Evolutionary conservation across 148 eudicot species (phyloP).

Genomic region (Cornus controversa): DNA sequence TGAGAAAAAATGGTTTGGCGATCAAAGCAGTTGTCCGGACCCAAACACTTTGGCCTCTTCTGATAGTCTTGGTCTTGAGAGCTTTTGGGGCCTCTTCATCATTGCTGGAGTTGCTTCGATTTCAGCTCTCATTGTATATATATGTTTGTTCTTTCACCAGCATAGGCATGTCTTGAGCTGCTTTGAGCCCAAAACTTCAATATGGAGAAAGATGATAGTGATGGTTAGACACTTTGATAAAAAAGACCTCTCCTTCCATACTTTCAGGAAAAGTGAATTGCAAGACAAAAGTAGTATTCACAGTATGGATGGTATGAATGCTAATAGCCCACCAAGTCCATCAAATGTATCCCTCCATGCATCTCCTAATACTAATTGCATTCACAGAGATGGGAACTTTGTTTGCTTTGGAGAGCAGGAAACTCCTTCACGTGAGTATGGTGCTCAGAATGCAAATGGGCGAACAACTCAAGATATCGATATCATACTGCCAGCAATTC

Average conservation of each 20-base stretch:
- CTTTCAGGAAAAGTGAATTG: slow-evolving; percentile 15
- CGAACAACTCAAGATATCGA: not conserved
- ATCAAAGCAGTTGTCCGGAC: slow-evolving; percentile 6
- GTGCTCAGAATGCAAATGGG: not conserved
- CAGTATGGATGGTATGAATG: slow-evolving; percentile 3
- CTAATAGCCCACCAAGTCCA: slow-evolving; percentile 15
- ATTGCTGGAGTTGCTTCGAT: slow-evolving; percentile 25
- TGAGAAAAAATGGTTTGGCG: slow-evolving; percentile 21
- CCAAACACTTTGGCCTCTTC: not conserved
- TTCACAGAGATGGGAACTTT: not conserved
- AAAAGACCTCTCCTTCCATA: slow-evolving; percentile 23
- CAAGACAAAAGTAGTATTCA: not conserved
- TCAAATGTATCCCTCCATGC: not conserved
- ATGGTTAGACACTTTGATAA: slow-evolving; percentile 20
- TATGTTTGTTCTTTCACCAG: slow-evolving; percentile 13
- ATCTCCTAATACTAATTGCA: not conserved
- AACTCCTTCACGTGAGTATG: not conserved
- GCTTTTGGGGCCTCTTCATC: slow-evolving; percentile 31
- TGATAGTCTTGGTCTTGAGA: slow-evolving; percentile 25
- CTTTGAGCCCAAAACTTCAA: slow-evolving; percentile 2
- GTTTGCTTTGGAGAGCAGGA: not conserved
- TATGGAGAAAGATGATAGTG: not conserved
- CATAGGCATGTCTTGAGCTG: slow-evolving; percentile 15
- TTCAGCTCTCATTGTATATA: slow-evolving; percentile 10
- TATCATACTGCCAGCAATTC: too few relatives aligned